A percentile compares a stretch with the other conserved stretches of the same genome.
Conservation (phyloP, 495 filamentous ascomycete genomes). For the Hamigera avellanea region DNA sequence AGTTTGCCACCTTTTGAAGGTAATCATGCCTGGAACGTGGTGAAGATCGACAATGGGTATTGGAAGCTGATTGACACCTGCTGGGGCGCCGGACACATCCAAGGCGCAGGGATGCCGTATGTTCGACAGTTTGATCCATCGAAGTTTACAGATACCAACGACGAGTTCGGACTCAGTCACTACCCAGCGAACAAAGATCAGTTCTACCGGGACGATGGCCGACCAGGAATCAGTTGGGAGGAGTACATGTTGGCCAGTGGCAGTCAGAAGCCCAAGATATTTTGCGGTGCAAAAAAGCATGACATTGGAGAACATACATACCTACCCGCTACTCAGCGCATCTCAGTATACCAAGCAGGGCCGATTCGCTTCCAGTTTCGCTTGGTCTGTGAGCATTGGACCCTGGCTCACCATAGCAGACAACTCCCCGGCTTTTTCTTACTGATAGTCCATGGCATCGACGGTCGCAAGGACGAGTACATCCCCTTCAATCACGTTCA, state of each 20-base stretch:
- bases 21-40: conserved; percentile 87
- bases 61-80: conserved; percentile 92
- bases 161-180: conserved; percentile 68
- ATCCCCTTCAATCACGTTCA: conserved; percentile 40
- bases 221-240: conserved; percentile 53
- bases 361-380: conserved; percentile 66
- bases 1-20: conserved; percentile 44
- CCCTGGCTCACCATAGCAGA: conserved; percentile 47
- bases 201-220: conserved; percentile 57
- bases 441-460: conserved; percentile 50
- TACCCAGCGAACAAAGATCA: conserved; percentile 57
- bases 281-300: conserved; percentile 42
- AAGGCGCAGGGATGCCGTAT: conserved; percentile 43
- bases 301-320: conserved; percentile 53
- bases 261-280: conserved; percentile 36
- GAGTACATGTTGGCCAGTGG: conserved; percentile 56
- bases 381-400: conserved; percentile 71
- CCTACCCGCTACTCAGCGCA: conserved; percentile 42
- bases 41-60: conserved; percentile 68
- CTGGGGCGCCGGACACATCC: conserved; percentile 72
- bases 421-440: conserved; percentile 54
- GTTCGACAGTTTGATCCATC: conserved; percentile 52
- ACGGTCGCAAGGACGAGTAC: conserved; percentile 56
- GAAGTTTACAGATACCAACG: conserved; percentile 70
- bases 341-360: conserved; percentile 40